phyloP scores from a whole-genome alignment of 805 yeast species.

The Ogataea naganishii region DNA sequence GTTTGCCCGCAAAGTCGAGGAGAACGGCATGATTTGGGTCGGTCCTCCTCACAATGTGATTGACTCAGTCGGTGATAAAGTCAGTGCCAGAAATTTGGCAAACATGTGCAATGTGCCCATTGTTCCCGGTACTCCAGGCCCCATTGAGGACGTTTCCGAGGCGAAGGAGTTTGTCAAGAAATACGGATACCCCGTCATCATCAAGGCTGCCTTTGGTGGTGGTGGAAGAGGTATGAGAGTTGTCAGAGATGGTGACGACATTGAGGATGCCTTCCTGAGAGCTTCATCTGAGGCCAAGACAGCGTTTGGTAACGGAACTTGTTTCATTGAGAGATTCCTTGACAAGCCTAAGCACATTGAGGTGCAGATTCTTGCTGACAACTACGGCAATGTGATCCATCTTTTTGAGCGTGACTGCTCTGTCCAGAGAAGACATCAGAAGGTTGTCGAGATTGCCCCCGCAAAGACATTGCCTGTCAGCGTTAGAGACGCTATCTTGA shows the following conservation, averaged over 20 bases:
- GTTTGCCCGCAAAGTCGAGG: conserved; percentile 86
- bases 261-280: conserved; percentile 84
- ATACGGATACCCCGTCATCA: conserved; percentile 93
- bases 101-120: conserved; percentile 75
- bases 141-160: conserved; percentile 71
- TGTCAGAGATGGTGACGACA: conserved; percentile 91
- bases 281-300: conserved; percentile 92
- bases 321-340: conserved; percentile 92
- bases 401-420: conserved; percentile 97
- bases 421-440: conserved; percentile 99
- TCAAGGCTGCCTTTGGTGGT: conserved; percentile 99
- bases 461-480: conserved; percentile 78
- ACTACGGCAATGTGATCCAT: conserved; percentile 90
- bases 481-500: conserved; percentile 85
- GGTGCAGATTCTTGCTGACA: conserved; percentile 91
- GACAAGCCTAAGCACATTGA: conserved; percentile 97
- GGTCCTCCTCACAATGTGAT: conserved; percentile 88
- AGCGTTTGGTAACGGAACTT: conserved; percentile 97
- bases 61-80: conserved; percentile 95
- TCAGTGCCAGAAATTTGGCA: conserved; percentile 86
- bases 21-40: conserved; percentile 88
- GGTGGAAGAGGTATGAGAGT: conserved; percentile 99
- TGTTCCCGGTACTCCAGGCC: conserved; percentile 98
- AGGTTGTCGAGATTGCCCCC: conserved; percentile 97
- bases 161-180: conserved; percentile 72